Percentiles rank a stretch among this genome's conserved stretches.
Evolutionary conservation across 2,329 filamentous ascomycete genomes (phyloP).

Genomic region (Microdochium paspali): DNA sequence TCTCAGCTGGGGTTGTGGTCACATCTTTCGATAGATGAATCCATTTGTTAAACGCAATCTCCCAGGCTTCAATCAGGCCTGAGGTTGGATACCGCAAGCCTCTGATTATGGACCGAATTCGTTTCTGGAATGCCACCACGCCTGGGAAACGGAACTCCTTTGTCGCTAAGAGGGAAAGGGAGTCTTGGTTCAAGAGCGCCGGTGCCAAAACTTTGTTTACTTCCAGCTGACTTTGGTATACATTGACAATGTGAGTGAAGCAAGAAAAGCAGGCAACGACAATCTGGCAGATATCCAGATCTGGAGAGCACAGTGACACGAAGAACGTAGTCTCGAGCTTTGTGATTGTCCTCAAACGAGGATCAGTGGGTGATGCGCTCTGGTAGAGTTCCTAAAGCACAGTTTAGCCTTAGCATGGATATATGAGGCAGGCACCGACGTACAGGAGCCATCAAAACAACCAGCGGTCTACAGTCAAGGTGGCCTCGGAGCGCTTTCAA

Average conservation of each 20-base stretch:
- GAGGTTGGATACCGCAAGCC: slow-evolving; percentile 52
- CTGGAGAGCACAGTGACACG: slow-evolving; percentile 54
- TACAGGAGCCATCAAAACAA: slow-evolving; percentile 18
- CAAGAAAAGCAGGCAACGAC: slow-evolving; percentile 20
- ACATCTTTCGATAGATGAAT: slow-evolving; percentile 54
- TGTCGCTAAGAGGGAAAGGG: slow-evolving; percentile 45
- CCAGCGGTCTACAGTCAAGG: not conserved
- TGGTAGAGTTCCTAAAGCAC: slow-evolving; percentile 39
- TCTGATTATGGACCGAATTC: slow-evolving; percentile 48
- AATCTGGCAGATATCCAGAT: slow-evolving; percentile 55
- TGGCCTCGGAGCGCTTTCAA: slow-evolving; percentile 13
- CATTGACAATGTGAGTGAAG: not conserved
- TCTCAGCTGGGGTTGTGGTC: slow-evolving; percentile 39
- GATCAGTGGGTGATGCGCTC: slow-evolving; percentile 41
- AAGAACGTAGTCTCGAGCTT: slow-evolving; percentile 55
- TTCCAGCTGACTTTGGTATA: slow-evolving; percentile 13
- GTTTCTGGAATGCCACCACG: slow-evolving; percentile 60
- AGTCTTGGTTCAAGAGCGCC: slow-evolving; percentile 49
- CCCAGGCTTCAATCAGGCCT: slow-evolving; percentile 62
- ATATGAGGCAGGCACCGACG: not conserved
- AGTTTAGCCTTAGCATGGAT: not conserved
- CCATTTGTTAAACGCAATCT: slow-evolving; percentile 56
- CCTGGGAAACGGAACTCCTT: slow-evolving; percentile 55
- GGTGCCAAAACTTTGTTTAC: slow-evolving; percentile 39
- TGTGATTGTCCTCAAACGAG: slow-evolving; percentile 36